phyloP scores from a whole-genome alignment of 1,284 basidiomycete species.

The Volvariella surrecta region DNA sequence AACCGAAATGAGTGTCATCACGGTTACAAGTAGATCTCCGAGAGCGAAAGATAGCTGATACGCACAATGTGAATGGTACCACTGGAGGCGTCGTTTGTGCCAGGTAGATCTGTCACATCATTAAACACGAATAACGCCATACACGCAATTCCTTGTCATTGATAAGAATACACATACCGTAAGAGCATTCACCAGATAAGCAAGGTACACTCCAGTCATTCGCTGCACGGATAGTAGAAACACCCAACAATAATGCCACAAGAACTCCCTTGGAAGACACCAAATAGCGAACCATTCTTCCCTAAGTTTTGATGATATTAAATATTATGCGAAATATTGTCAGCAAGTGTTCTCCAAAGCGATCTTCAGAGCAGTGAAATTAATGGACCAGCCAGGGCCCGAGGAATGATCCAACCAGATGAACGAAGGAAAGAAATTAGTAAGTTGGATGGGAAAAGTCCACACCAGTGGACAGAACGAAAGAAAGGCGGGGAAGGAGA shows the following conservation, averaged over 20 bases:
- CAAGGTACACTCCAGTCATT: conserved; percentile 10
- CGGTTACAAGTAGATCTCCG: neutral
- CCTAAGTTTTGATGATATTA: too few species aligned
- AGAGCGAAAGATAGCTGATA: neutral
- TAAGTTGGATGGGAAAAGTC: too few species aligned
- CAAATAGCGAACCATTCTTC: too few species aligned
- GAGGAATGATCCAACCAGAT: too few species aligned
- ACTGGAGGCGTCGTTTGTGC: conserved; percentile 17
- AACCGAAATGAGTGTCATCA: conserved; percentile 5
- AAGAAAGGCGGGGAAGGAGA: too few species aligned
- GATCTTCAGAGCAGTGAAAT: too few species aligned
- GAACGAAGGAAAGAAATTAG: too few species aligned
- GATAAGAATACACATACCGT: conserved; percentile 12
- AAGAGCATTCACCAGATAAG: conserved; percentile 10
- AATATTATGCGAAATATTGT: too few species aligned
- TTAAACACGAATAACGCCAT: neutral
- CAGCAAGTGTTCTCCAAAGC: too few species aligned
- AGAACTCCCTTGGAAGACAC: neutral
- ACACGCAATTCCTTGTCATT: neutral
- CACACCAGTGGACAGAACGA: too few species aligned
- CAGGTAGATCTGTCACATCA: conserved; percentile 16
- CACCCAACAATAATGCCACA: neutral
- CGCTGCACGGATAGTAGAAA: neutral
- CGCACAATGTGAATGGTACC: conserved; percentile 30
- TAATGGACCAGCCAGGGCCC: too few species aligned